phyloP scores from a whole-genome alignment of 768 basidiomycete genomes.

The Coprinellus micaceus region DNA sequence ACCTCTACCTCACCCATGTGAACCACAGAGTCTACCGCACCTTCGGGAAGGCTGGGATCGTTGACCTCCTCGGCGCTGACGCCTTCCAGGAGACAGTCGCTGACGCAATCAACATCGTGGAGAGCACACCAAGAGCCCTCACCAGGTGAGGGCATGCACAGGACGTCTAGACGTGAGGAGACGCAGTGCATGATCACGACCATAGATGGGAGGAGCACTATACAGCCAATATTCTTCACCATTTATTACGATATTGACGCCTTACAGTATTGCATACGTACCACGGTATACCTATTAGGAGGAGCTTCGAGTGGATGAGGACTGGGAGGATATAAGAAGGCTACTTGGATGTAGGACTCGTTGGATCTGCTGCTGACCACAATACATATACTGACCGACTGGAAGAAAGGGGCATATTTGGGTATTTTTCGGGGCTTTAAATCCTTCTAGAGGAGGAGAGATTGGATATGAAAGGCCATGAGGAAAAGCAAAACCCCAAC shows the following conservation, averaged over 20 bases:
- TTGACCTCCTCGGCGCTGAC: slow-evolving; percentile 44
- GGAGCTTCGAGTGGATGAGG: too few relatives aligned
- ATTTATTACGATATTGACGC: not conserved
- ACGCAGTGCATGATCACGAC: not conserved
- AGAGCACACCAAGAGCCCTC: slow-evolving; percentile 13
- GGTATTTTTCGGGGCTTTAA: too few relatives aligned
- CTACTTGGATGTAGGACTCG: too few relatives aligned
- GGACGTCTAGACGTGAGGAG: not conserved
- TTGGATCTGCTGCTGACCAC: too few relatives aligned
- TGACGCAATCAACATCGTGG: slow-evolving; percentile 46
- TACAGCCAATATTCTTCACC: not conserved
- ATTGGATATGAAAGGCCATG: too few relatives aligned
- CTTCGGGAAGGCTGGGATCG: slow-evolving; percentile 50
- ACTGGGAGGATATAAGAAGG: too few relatives aligned
- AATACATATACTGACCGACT: too few relatives aligned
- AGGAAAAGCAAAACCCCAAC: too few relatives aligned
- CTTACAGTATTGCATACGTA: not conserved
- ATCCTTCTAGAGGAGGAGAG: too few relatives aligned
- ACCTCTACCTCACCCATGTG: slow-evolving; percentile 50
- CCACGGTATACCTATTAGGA: too few relatives aligned
- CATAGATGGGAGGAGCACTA: not conserved
- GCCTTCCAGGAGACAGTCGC: slow-evolving; percentile 49
- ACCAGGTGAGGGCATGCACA: not conserved
- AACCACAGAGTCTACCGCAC: slow-evolving; percentile 34
- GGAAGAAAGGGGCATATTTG: too few relatives aligned